Conservation (phyloP, 164 flowering plant species). For the Chimonanthus praecox region DNA sequence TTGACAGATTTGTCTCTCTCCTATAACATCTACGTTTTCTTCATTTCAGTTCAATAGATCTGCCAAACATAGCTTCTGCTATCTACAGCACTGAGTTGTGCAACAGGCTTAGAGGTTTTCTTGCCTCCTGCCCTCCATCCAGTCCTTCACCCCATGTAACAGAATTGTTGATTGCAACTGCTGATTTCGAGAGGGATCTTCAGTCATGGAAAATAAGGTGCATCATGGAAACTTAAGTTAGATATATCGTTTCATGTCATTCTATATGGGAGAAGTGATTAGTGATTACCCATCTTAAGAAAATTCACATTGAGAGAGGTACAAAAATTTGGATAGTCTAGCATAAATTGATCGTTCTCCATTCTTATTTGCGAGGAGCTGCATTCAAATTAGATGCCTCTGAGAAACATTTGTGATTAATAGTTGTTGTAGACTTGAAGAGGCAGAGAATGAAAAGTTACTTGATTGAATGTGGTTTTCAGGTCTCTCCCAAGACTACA, state of each 20-base stretch:
- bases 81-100: conserved; percentile 79
- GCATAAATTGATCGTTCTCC: background rate
- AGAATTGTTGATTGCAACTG: conserved; percentile 67
- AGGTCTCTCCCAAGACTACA: background rate
- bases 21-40: background rate
- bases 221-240: conserved; percentile 6
- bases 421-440: background rate
- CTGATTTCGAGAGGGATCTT: conserved; percentile 79
- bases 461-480: background rate
- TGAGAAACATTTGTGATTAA: background rate
- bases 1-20: background rate
- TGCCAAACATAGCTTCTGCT: conserved; percentile 75
- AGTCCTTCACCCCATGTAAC: conserved; percentile 73
- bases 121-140: conserved; percentile 78
- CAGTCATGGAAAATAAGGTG: conserved; percentile 81
- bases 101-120: conserved; percentile 60
- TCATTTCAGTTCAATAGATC: conserved; percentile 73
- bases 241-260: background rate
- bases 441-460: background rate
- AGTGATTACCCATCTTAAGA: background rate
- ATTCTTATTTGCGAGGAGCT: background rate
- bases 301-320: background rate
- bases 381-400: no score
- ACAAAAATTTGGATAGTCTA: background rate
- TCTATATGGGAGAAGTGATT: background rate